phyloP scores from a whole-genome alignment of 2,329 filamentous ascomycete species.

The Sphaerulina musiva region DNA sequence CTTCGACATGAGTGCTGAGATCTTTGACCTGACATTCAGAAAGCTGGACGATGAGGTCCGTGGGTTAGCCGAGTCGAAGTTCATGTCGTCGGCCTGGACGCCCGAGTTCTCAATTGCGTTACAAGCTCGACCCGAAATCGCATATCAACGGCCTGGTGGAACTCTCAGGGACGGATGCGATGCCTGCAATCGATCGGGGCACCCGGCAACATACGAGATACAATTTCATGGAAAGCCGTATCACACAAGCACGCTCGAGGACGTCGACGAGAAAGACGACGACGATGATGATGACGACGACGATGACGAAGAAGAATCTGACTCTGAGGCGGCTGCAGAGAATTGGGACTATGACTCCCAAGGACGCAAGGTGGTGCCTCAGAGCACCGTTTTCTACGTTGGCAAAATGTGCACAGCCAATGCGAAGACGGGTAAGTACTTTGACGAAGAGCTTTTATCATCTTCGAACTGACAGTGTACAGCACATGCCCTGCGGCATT shows the following conservation, averaged over 20 bases:
- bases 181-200: conserved; percentile 63
- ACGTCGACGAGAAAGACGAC: conserved; percentile 54
- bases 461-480: conserved; percentile 26
- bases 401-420: conserved; percentile 44
- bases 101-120: conserved; percentile 59
- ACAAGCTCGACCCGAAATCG: conserved; percentile 57
- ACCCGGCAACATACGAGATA: conserved; percentile 61
- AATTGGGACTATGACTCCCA: conserved; percentile 43
- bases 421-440: background rate
- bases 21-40: conserved; percentile 62
- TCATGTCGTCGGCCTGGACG: conserved; percentile 65
- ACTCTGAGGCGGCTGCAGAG: conserved; percentile 32
- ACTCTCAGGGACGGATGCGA: conserved; percentile 51
- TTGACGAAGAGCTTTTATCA: conserved; percentile 46
- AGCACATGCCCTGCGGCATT: conserved; percentile 66
- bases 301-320: conserved; percentile 25
- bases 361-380: conserved; percentile 42
- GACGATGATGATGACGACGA: conserved; percentile 39
- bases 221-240: conserved; percentile 62
- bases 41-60: conserved; percentile 66
- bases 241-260: conserved; percentile 57
- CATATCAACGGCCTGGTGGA: conserved; percentile 31
- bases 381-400: conserved; percentile 46
- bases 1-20: conserved; percentile 55
- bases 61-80: conserved; percentile 63